Evolutionary conservation across 768 basidiomycete genomes (phyloP).

Genomic region (Mycena olivaceomarginata): DNA sequence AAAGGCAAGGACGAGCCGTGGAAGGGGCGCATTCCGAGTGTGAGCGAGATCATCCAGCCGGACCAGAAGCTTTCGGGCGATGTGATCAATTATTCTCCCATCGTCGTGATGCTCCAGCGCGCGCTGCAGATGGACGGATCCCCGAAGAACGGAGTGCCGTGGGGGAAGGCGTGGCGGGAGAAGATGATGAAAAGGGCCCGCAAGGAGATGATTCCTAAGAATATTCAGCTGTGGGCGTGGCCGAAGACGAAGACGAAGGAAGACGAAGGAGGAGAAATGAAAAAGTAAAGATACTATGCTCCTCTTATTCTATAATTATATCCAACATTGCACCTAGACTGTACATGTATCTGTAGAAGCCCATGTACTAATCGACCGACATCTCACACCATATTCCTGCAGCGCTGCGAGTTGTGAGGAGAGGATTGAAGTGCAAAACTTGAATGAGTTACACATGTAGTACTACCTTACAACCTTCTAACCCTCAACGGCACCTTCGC

Average conservation of each 20-base stretch:
- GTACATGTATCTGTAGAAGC: too few relatives aligned
- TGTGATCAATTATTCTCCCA: slow-evolving; percentile 24
- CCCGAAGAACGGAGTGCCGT: background rate
- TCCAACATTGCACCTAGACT: too few relatives aligned
- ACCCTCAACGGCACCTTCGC: slow-evolving; percentile 60
- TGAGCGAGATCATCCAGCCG: slow-evolving; percentile 27
- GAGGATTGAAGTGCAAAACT: too few relatives aligned
- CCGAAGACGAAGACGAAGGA: background rate
- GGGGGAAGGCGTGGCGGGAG: slow-evolving; percentile 28
- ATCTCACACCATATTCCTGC: too few relatives aligned
- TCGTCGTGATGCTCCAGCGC: slow-evolving; percentile 30
- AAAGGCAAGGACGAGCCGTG: background rate
- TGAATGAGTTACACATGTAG: too few relatives aligned
- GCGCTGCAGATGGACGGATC: slow-evolving; percentile 12
- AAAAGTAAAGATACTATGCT: too few relatives aligned
- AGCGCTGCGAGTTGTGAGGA: too few relatives aligned
- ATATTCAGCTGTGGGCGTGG: slow-evolving; percentile 25
- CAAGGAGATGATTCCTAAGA: slow-evolving; percentile 32
- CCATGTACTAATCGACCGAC: too few relatives aligned
- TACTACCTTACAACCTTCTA: slow-evolving; percentile 27
- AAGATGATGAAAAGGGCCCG: slow-evolving; percentile 1
- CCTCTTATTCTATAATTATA: too few relatives aligned
- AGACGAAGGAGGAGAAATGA: background rate
- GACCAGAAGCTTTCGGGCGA: background rate
- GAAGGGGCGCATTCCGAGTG: slow-evolving; percentile 32